Base-by-base conservation (phyloP, 441 rosid species). In the Gossypium armourianum region DNA sequence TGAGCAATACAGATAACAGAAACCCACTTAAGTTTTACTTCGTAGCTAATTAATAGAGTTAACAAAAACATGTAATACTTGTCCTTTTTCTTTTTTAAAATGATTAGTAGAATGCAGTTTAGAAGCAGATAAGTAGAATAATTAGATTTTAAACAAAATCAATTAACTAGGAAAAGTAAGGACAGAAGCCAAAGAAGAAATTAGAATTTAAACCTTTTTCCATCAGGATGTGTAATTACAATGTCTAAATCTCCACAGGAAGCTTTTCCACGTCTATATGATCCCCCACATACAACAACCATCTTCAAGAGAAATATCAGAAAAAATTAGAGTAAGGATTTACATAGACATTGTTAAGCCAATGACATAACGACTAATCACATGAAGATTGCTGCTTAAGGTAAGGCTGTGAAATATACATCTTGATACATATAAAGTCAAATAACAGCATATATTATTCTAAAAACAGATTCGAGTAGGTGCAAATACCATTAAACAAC, bases 211-310 rank as follows among this genome's bases (percentile, higher is more conserved):
- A 62, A 94, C 98, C 98, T 91, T 75, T 85, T 85, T 62, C 91
- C 86, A 82, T 94, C 97, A 68, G 89, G 92, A 80, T 94, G 98
- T 10, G 94, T 91, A 57, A 91, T 82, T 53, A 94, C 80, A 32
- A 94, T 78, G 74, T 94, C 97, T 74, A 94, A 63, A 80, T 94
- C 97, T 65, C 98, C 97, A 75, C 97, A 91, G 57, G 92, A 86
- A 76, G 93, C 80, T 76, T 90, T 94, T 73, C 98, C 98, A 65
- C 96, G 96, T 78, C 97, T 90, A 63, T 86, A 94, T 73, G 98
- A 94, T 78, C 97, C 98, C 74, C 97, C 97, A 63, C 98, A 94
- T 52, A 88, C 72, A 79, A 91, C 82, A 68, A 63, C 10, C 74
- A 86, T 92, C 98, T 91, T 69, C 75, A 82, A 69, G 53, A 75